These are phyloP conservation scores for Fennellomyces sp. DNA, from an alignment of 371 early-diverging fungal genomes.

Conservation along the genomic window DNA sequence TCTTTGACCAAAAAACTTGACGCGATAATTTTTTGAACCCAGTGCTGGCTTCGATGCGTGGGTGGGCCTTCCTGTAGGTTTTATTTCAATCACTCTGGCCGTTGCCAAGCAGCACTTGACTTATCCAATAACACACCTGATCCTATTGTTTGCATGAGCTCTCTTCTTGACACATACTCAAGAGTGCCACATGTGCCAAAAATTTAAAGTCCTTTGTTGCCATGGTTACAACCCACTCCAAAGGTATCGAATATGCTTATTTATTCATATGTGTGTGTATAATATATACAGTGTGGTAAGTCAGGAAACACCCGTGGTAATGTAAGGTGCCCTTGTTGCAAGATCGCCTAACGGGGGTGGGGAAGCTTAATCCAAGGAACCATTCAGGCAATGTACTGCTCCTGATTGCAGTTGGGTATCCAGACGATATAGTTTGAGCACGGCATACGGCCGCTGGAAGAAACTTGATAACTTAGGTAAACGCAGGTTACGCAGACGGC, in stretches of 20 bases:
- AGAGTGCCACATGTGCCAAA: background rate
- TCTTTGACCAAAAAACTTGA: background rate
- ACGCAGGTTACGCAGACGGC: slow-evolving; percentile 15
- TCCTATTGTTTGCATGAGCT: background rate
- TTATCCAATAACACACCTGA: too few species aligned
- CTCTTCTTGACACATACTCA: background rate
- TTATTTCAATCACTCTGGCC: too few species aligned
- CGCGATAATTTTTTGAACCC: background rate
- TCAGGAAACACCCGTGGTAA: too few species aligned
- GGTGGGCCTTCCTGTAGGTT: background rate
- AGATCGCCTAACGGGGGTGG: background rate
- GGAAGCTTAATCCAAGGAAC: background rate
- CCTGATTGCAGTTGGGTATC: slow-evolving; percentile 20
- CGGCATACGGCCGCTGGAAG: slow-evolving; percentile 6
- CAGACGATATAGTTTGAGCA: slow-evolving; percentile 23
- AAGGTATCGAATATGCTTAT: too few species aligned
- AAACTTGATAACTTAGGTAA: slow-evolving; percentile 17
- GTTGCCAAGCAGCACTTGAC: too few species aligned
- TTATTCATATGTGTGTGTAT: background rate
- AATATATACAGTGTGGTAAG: too few species aligned
- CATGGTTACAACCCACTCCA: background rate
- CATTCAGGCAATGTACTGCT: slow-evolving; percentile 12
- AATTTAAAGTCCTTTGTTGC: background rate
- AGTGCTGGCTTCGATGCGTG: background rate
- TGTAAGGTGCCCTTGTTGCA: too few species aligned